A percentile compares a stretch with the other conserved stretches of the same genome.
phyloP scores from a whole-genome alignment of 441 rosid genomes.

The Adansonia grandidieri region DNA sequence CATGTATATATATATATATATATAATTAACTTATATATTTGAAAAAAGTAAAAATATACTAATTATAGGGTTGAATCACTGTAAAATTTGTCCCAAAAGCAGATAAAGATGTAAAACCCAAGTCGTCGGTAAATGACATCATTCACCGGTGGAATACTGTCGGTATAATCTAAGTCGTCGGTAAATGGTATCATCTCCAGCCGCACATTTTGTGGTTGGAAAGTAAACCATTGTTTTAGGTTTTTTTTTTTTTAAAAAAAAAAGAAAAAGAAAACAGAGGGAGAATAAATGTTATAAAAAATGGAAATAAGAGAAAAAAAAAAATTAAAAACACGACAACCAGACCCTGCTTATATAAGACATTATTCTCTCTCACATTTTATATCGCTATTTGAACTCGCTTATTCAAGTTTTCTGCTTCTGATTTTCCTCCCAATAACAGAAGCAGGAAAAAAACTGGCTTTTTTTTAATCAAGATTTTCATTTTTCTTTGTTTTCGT shows the following conservation, averaged over 20 bases:
- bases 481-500: constrained; percentile 6
- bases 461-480: background rate
- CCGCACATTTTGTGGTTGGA: background rate
- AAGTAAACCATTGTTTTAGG: background rate
- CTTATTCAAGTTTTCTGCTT: constrained; percentile 20
- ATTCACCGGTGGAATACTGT: background rate
- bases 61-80: background rate
- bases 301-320: too few species aligned
- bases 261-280: background rate
- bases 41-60: background rate
- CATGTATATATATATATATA: too few species aligned
- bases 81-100: background rate
- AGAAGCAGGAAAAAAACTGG: constrained; percentile 22
- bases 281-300: background rate
- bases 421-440: constrained; percentile 34
- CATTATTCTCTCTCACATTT: constrained; percentile 34
- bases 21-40: background rate
- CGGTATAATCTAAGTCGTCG: background rate
- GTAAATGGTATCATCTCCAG: too few species aligned
- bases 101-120: background rate
- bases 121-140: constrained; percentile 14
- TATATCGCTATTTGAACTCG: background rate
- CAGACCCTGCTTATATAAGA: constrained; percentile 42
- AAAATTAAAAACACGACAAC: background rate
- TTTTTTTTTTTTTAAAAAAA: background rate